Base-by-base conservation (phyloP, 2,329 filamentous ascomycete species). In the Penicillium sp. region DNA sequence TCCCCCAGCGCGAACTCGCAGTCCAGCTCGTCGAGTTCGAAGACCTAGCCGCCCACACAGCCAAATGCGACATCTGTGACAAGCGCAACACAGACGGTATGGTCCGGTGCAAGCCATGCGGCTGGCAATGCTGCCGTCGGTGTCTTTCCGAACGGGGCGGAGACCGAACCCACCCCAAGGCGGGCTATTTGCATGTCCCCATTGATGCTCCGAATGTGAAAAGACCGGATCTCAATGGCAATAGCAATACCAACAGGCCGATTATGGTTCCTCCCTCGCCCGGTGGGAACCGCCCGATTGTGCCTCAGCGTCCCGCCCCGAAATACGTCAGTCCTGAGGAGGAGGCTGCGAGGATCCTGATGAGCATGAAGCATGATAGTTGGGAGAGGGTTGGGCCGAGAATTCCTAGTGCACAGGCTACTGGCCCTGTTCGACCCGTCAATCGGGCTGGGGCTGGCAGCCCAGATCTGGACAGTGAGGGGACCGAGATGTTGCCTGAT, bases 51-150 rank as follows among this genome's bases (percentile, higher is more conserved):
- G 61, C 59, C 16, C 61, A 63, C 43, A 63, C 61, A 9, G 61
- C 61, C 3, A 63, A 63, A 16, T 63, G 61, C 13, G 61, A 63
- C 14, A 44, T 55, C 13, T 61, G 61, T 46, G 58, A 63, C 50
- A 52, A 47, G 7, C 53, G 61, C 13, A 63, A 63, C 54, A 55
- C 51, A 18, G 55, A 61, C 24, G 59, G 59, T 11, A 63, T 63
- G 61, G 36, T 47, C 4, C 61, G 61, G 3, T 63, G 61, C 54
- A 41, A 51, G 18, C 33, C 54, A 7, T 63, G 61, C 33, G 61
- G 61, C 27, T 63, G 61, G 61, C 61, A 63, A 39, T 49, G 58
- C 9, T 63, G 61, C 14, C 56, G 51, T 43, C 50, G 44, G 4
- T 63, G 61, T 18, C 49, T 57, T n/a, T 41, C 19, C 11, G 59